Base-by-base conservation (phyloP, 2,329 filamentous ascomycete genomes). In the Niveomyces coronatus region DNA sequence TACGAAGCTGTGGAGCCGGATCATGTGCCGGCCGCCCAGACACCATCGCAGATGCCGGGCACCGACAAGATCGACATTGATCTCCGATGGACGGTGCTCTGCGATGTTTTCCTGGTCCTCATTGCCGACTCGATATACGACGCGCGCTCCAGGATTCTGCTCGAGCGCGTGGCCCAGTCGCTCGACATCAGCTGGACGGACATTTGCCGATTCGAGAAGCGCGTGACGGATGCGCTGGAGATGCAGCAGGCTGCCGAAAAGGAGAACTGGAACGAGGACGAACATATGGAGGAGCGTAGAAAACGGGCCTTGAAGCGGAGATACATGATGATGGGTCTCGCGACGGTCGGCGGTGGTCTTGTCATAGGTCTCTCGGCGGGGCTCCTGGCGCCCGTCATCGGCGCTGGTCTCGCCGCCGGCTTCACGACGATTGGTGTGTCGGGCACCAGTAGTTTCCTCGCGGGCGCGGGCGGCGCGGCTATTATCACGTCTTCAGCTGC, bases 201-300 rank as follows among this genome's bases (percentile, higher is more conserved):
- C 47, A 94, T 96, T 41, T 94, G 87, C 60, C 79, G 86, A 27
- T 98, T 98, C 53, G 91, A 98, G 62, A 96, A 95, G 63, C 82
- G 87, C 37, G 86, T 98, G 5, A 95, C 91, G 7, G 91, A 98
- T 60, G 87, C 91, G 1, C 67, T 98, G 16, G 91, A 98, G 60
- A 95, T 98, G 86, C 89, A 96, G 61, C 87, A 96, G 58, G 79
- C 84, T 32, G 85, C 86, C 5, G 83, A 87, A 45, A 93, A 89
- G 52, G 91, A 98, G 61, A 94, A 89, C 46, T 98, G 91, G 91
- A 93, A 95, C 48, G 91, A 98, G 57, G 82, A 91, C 9, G 85
- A 93, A 47, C 87, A 96, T 55, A 86, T 96, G 70, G 86, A 94
- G 57, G 74, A 70, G 42, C 76, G 91, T 32, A 74, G 85, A 36